Evolutionary conservation across 768 basidiomycete genomes (phyloP), one percentile per base, ranked within the genome.

Genomic region (Rubroboletus satanas): DNA sequence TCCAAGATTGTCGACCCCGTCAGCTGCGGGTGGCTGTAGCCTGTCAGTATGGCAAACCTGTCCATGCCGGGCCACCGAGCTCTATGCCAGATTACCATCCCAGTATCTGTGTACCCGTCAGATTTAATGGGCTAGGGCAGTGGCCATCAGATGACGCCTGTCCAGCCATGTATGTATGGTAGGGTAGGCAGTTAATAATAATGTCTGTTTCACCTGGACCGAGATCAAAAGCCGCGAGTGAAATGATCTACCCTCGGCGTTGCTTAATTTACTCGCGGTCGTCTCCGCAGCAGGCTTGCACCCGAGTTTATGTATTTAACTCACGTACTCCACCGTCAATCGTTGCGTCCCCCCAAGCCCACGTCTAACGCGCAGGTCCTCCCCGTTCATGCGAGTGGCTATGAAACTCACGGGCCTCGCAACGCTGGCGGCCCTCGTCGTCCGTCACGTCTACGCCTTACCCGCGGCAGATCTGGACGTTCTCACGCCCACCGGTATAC

Each of bases 381-480:
- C 7, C 7, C 29, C 18, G 8, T 4, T 6, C 37, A 18, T 12
- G 39, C n/a, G 18, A 18, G 26, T 38, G 17, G 26, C 21, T 51
- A 67, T 67, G 64, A 57, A 64, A 45, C 18, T 58, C 26, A 21
- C 46, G 42, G 31, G 28, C 7, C 12, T 64, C 26, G 48, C 39
- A 35, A 42, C 45, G 1, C 29, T 66, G 15, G 21, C 51, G 9
- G 38, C 42, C 38, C 45, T 68, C 46, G 29, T 43, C 18, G 41
- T 57, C 7, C 46, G 48, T 4, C 50, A 18, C 48, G 59, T 51
- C 55, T 48, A 37, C 18, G 63, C 58, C n/a, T 41, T 50, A 1
- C 59, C 62, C 10, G 26, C 21, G 3, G 11, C 21, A 4, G 11
- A 35, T n/a, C n/a, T n/a, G 8, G 46, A 41, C 38, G 52, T 53